Evolutionary conservation across 805 yeast genomes (phyloP).

Genomic region (Lachancea sp.): DNA sequence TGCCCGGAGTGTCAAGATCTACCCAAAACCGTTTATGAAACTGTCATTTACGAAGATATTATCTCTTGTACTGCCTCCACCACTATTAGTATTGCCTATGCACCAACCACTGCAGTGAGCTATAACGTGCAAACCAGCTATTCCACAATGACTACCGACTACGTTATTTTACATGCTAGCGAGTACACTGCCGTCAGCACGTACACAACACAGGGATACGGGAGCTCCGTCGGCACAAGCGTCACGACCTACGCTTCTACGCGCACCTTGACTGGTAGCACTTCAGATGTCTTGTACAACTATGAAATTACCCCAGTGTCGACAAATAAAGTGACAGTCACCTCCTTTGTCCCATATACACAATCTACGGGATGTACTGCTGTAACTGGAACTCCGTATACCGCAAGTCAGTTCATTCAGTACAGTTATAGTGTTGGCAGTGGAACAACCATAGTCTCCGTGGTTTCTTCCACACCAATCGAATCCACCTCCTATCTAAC

Average conservation of each 20-base stretch:
- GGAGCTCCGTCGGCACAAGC: constrained; percentile 1
- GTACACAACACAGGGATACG: constrained; percentile 2
- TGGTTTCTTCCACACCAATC: neutral
- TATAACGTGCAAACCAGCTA: constrained; percentile 2
- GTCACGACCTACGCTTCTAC: constrained; percentile 1
- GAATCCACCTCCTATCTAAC: constrained; percentile 1
- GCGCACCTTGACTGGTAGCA: neutral
- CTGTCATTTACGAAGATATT: constrained; percentile 3
- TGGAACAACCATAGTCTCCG: neutral
- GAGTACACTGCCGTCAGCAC: constrained; percentile 2
- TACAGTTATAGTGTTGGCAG: constrained; percentile 1
- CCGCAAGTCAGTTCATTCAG: constrained; percentile 1
- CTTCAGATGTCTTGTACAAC: constrained; percentile 1
- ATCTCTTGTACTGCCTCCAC: neutral
- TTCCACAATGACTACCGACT: constrained; percentile 3
- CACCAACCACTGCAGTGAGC: constrained; percentile 1
- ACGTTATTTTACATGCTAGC: neutral
- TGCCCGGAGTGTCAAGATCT: constrained; percentile 1
- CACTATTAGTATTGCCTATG: neutral
- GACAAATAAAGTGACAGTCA: neutral
- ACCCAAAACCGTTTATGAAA: constrained; percentile 2
- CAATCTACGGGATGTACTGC: neutral
- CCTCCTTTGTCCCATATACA: constrained; percentile 2
- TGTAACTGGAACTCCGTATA: neutral
- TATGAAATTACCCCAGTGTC: constrained; percentile 2